phyloP scores from a whole-genome alignment of 495 filamentous ascomycete genomes.

The Aspergillus saccharolyticus region DNA sequence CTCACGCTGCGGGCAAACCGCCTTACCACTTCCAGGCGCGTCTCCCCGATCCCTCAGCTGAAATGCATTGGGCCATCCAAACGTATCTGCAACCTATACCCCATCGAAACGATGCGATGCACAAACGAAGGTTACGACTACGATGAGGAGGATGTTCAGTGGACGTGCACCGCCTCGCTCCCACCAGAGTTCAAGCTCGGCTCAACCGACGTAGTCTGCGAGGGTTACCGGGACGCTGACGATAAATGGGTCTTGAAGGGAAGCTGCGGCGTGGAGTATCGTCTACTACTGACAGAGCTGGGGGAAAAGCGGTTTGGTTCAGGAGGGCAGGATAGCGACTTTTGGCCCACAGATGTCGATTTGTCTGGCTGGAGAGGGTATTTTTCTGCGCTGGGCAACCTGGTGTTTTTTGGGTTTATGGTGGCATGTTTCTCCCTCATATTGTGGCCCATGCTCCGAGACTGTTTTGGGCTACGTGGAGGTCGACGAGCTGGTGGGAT shows the following conservation, averaged over 20 bases:
- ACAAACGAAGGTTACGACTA: slow-evolving; percentile 73
- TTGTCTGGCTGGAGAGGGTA: slow-evolving; percentile 13
- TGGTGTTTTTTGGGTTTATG: slow-evolving; percentile 50
- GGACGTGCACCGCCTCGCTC: slow-evolving; percentile 78
- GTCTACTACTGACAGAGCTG: slow-evolving; percentile 71
- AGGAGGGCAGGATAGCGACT: slow-evolving; percentile 1
- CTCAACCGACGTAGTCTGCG: slow-evolving; percentile 85
- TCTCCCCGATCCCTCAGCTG: slow-evolving; percentile 75
- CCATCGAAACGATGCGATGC: slow-evolving; percentile 80
- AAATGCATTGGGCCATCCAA: slow-evolving; percentile 67
- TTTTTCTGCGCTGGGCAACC: slow-evolving; percentile 16
- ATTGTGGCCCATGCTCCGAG: slow-evolving; percentile 18
- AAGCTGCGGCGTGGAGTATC: slow-evolving; percentile 90
- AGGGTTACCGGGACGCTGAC: slow-evolving; percentile 71
- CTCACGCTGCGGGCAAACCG: slow-evolving; percentile 65
- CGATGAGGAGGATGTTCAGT: slow-evolving; percentile 68
- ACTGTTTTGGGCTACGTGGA: slow-evolving; percentile 21
- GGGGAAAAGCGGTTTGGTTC: slow-evolving; percentile 67
- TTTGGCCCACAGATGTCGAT: slow-evolving; percentile 9
- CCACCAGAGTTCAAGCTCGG: slow-evolving; percentile 85
- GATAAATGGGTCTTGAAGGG: slow-evolving; percentile 85
- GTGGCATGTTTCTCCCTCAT: slow-evolving; percentile 35
- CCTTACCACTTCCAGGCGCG: slow-evolving; percentile 69
- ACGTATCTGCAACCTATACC: slow-evolving; percentile 54
- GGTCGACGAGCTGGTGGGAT: slow-evolving; percentile 8